Conservation (phyloP, 345 rosid species). For the Hibiscus syriacus region DNA sequence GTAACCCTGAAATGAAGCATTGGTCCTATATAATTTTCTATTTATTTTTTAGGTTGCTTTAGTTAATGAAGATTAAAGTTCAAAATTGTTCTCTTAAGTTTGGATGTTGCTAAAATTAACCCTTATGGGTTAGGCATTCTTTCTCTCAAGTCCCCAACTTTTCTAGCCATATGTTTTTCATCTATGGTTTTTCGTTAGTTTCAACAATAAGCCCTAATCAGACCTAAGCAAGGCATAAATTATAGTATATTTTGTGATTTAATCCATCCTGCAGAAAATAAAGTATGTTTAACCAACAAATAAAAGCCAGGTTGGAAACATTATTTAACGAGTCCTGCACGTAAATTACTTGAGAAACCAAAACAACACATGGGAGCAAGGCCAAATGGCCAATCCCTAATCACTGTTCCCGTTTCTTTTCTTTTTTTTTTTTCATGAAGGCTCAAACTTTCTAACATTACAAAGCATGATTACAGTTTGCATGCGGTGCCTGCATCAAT, state of each 20-base stretch:
- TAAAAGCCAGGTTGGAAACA: background rate
- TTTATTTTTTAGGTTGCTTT: background rate
- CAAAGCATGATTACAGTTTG: background rate
- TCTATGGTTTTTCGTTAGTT: background rate
- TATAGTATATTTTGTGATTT: background rate
- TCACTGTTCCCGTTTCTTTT: background rate
- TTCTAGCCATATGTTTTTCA: background rate
- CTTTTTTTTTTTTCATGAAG: background rate
- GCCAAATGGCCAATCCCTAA: background rate
- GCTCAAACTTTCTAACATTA: background rate
- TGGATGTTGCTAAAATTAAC: background rate
- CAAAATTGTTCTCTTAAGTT: background rate
- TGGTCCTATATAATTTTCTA: background rate
- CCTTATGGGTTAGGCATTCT: background rate
- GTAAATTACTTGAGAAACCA: background rate
- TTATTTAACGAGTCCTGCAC: background rate
- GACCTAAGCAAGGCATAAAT: background rate
- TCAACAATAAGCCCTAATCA: background rate
- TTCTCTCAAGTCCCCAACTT: background rate
- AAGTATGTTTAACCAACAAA: background rate
- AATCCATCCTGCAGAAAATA: background rate
- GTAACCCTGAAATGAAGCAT: background rate
- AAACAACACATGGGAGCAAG: background rate
- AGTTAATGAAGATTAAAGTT: background rate
- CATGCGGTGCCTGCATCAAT: background rate